Conservation (phyloP, 2,329 filamentous ascomycete species). For the Phialophora tarda region DNA sequence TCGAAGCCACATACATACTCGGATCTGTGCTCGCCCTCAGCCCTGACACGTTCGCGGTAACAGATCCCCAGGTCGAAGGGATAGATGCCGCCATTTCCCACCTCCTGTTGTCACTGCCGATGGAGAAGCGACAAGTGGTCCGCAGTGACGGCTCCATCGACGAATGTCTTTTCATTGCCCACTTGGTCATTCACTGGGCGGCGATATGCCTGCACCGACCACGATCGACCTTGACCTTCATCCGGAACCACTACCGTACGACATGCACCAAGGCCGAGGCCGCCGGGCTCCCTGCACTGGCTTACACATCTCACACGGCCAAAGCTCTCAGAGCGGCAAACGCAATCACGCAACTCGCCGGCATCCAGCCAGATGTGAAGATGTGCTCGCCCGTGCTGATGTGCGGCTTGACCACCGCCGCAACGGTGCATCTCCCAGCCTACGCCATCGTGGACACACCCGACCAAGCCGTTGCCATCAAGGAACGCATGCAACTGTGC, state of each 20-base stretch:
- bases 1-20: slow-evolving; percentile 79
- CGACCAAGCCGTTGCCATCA: slow-evolving; percentile 39
- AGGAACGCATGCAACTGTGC: slow-evolving; percentile 43
- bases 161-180: slow-evolving; percentile 59
- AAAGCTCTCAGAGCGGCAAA: slow-evolving; percentile 81
- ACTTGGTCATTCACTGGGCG: slow-evolving; percentile 51
- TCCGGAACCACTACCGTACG: slow-evolving; percentile 64
- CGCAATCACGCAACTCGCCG: slow-evolving; percentile 76
- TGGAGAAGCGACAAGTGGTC: slow-evolving; percentile 71
- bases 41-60: slow-evolving; percentile 41
- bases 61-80: slow-evolving; percentile 59
- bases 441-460: slow-evolving; percentile 65
- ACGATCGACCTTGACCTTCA: slow-evolving; percentile 71
- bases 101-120: slow-evolving; percentile 80
- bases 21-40: slow-evolving; percentile 69
- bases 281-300: slow-evolving; percentile 37
- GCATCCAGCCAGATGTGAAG: slow-evolving; percentile 61
- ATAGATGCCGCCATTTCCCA: slow-evolving; percentile 67
- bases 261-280: slow-evolving; percentile 65
- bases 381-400: slow-evolving; percentile 84
- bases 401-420: slow-evolving; percentile 77
- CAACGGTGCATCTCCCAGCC: slow-evolving; percentile 80
- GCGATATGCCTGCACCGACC: slow-evolving; percentile 80
- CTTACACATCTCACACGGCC: slow-evolving; percentile 47
- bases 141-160: slow-evolving; percentile 74